phyloP scores from a whole-genome alignment of 2,329 filamentous ascomycete genomes.

The Nothophaeocryptopus gaeumannii region DNA sequence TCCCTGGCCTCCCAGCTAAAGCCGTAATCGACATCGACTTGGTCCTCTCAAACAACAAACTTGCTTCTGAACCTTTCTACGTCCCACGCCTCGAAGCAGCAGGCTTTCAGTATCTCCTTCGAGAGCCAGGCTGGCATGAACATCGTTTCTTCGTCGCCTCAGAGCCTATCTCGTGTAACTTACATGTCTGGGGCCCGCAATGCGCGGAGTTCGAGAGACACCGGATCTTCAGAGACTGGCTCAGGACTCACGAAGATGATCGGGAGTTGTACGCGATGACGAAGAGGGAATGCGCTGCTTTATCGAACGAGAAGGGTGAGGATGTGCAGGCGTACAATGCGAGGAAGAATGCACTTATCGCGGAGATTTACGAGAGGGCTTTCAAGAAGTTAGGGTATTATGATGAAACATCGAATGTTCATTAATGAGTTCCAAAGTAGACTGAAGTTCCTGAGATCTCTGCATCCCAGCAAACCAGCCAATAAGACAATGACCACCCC shows the following conservation, averaged over 20 bases:
- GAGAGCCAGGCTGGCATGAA: constrained; percentile 49
- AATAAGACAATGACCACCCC: no score
- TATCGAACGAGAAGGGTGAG: constrained; percentile 1
- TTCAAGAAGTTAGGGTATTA: constrained; percentile 19
- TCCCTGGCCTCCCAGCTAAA: constrained; percentile 52
- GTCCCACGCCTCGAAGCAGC: constrained; percentile 42
- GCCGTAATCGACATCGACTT: constrained; percentile 54
- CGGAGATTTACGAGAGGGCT: constrained; percentile 40
- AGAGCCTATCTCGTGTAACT: constrained; percentile 41
- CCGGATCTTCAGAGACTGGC: constrained; percentile 47
- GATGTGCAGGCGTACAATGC: constrained; percentile 38
- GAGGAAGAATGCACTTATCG: constrained; percentile 43
- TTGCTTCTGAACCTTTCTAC: constrained; percentile 44
- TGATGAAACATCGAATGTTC: no score
- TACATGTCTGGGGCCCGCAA: constrained; percentile 50
- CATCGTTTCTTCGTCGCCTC: constrained; percentile 48
- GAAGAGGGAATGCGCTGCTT: constrained; percentile 39
- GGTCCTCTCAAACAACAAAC: constrained; percentile 38
- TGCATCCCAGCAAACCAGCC: no score
- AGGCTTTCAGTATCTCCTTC: constrained; percentile 47
- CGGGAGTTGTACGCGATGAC: constrained; percentile 40
- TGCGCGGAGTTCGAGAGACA: constrained; percentile 46
- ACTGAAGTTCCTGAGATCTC: no score
- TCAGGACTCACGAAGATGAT: constrained; percentile 41
- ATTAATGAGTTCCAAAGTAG: no score